Evolutionary conservation across 1,284 basidiomycete genomes (phyloP).

Genomic region (Cryptococcus neoformans): DNA sequence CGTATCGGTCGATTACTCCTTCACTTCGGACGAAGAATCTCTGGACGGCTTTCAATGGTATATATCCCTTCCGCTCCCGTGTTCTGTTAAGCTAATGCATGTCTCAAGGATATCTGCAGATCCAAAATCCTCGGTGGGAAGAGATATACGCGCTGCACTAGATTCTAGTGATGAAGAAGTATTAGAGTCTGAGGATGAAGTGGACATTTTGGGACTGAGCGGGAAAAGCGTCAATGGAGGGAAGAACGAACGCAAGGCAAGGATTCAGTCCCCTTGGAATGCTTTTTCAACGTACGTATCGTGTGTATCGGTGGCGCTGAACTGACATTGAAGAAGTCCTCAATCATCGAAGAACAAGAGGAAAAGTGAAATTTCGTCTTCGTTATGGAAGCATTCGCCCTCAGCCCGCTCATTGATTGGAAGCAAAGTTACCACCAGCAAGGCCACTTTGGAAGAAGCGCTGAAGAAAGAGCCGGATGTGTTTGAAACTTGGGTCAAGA

Average conservation of each 20-base stretch:
- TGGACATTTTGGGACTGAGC: slow-evolving; percentile 14
- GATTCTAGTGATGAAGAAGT: slow-evolving; percentile 19
- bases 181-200: slow-evolving; percentile 36
- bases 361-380: background rate
- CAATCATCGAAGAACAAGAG: background rate
- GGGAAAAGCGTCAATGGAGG: background rate
- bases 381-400: background rate
- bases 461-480: slow-evolving; percentile 24
- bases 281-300: background rate
- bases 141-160: slow-evolving; percentile 21
- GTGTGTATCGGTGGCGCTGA: background rate
- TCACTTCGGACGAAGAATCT: no score
- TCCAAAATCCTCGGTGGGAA: slow-evolving; percentile 17
- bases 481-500: slow-evolving; percentile 29
- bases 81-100: no score
- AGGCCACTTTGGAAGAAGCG: slow-evolving; percentile 11
- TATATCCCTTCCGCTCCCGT: no score
- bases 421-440: background rate
- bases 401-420: background rate
- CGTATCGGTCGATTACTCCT: no score
- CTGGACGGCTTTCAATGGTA: no score
- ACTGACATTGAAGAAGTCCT: background rate
- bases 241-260: background rate
- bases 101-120: background rate
- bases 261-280: slow-evolving; percentile 12